Evolutionary conservation across 129 eudicot genomes (phyloP), one percentile per base, ranked within the genome.

Genomic region (Gnaphalium uliginosum): DNA sequence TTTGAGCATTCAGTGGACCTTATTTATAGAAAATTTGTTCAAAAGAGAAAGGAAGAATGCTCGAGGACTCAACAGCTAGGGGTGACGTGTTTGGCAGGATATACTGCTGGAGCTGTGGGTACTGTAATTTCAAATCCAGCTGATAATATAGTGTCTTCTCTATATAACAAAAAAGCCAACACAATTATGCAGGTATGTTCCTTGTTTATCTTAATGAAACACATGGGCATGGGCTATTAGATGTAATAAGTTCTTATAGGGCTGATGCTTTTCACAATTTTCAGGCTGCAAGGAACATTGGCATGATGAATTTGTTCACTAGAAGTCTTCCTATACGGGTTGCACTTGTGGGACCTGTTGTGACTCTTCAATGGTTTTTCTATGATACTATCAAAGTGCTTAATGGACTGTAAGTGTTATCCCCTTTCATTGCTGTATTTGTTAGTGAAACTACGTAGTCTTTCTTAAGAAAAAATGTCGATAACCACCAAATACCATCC

Each of bases 1-100:
- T 93, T 93, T 72, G 98, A 93, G 87, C 98, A 88, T 74, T 88
- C 98, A 7, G 98, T 90, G 51, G 96, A 88, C 53, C 64, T 90
- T 61, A 81, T 88, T 59, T 90, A 93, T 74, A 73, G 76, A 32
- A 74, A 90, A 10, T 61, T 88, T 22, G 78, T 93, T 62, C 76
- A 84, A 83, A 79, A 79, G 66, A 83, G 86, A 69, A 93, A 86
- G 81, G 91, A 90, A 82, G 92, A 93, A 35, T 93, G 98, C 63
- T 85, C 98, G 13, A 81, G 81, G 53, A 71, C 79, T 61, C 96
- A 93, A 78, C 98, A 93, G 81, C 88, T 93, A 62, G 90, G 88
- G 13, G 96, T 90, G 75, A 88, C 98, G 1, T 93, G 92, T 75
- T 73, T 88, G 57, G 91, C 96, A 59, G 98, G 96, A 61, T 93